A percentile compares a stretch with the other conserved stretches of the same genome.
Evolutionary conservation across 371 early-diverging fungal species (phyloP).

Genomic region (Nematocida sp.): DNA sequence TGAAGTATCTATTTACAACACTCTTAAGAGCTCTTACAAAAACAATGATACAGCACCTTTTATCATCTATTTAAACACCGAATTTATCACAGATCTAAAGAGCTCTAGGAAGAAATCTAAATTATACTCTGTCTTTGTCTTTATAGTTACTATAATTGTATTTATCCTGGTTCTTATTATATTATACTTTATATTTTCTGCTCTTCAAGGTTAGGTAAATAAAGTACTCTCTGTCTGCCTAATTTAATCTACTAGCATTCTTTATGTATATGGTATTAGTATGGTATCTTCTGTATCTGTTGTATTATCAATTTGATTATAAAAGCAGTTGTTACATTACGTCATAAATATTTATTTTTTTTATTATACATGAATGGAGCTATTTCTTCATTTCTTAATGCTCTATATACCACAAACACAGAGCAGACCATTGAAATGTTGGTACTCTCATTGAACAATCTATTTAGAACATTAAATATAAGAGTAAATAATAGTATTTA

Average conservation of each 20-base stretch:
- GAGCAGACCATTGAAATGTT: constrained; percentile 2
- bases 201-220: not conserved
- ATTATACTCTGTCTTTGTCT: not conserved
- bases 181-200: not conserved
- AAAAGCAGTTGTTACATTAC: no score
- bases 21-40: constrained; percentile 5
- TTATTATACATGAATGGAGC: no score
- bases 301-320: no score
- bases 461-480: not conserved
- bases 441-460: constrained; percentile 6
- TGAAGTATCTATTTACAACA: constrained; percentile 20
- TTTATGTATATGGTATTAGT: no score
- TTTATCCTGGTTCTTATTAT: constrained; percentile 10
- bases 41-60: constrained; percentile 10
- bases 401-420: no score
- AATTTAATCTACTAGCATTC: no score
- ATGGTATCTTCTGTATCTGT: no score
- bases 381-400: no score
- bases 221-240: no score
- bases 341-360: no score
- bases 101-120: constrained; percentile 5
- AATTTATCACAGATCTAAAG: constrained; percentile 22
- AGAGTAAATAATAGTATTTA: not conserved
- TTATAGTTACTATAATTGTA: not conserved
- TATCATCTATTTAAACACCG: constrained; percentile 41